Evolutionary conservation across 2,329 filamentous ascomycete genomes (phyloP).

Genomic region (Aspergillus ustus): DNA sequence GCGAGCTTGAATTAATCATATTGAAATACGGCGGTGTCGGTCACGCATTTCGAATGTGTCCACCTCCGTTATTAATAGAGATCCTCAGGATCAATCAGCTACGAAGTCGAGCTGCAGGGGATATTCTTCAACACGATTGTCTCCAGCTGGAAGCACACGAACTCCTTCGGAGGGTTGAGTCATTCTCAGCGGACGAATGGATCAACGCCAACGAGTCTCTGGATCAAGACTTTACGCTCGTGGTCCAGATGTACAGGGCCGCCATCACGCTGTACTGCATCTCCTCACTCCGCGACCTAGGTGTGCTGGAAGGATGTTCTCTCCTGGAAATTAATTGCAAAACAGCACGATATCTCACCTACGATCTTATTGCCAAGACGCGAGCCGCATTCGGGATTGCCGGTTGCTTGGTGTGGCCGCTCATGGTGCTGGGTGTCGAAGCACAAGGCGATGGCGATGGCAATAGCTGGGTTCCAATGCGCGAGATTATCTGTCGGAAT

Average conservation of each 20-base stretch:
- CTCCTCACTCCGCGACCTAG: constrained; percentile 39
- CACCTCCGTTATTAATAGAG: constrained; percentile 37
- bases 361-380: constrained; percentile 10
- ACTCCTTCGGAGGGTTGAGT: background rate
- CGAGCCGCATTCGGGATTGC: constrained; percentile 23
- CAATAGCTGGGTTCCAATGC: constrained; percentile 3
- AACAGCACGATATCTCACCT: background rate
- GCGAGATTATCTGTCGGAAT: background rate
- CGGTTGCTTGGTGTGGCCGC: constrained; percentile 40
- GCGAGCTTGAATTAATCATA: constrained; percentile 32
- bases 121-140: background rate
- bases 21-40: constrained; percentile 24
- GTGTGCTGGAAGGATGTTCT: too few relatives aligned
- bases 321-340: background rate
- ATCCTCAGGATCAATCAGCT: constrained; percentile 45
- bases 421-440: constrained; percentile 43
- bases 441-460: constrained; percentile 25
- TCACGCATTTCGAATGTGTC: constrained; percentile 36
- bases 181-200: background rate
- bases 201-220: background rate
- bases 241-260: constrained; percentile 37
- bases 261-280: constrained; percentile 44
- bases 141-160: background rate
- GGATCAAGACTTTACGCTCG: constrained; percentile 13
- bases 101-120: constrained; percentile 27